Evolutionary conservation across 257 asterid species (phyloP), one percentile per base, ranked within the genome.

Genomic region (Solanum commersonii): DNA sequence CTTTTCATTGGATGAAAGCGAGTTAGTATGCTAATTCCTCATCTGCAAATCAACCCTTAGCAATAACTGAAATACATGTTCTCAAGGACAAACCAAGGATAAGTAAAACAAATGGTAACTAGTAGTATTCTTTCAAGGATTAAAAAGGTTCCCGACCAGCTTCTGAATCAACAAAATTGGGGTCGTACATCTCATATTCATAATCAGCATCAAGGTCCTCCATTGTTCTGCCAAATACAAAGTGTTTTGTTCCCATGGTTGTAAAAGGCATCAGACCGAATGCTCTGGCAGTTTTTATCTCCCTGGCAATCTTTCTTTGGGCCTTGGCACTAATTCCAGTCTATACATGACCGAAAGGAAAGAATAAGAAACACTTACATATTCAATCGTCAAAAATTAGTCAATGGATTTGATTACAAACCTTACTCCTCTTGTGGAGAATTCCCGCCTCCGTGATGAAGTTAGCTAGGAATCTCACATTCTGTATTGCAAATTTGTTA

Each of bases 261-360:
- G 99, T 96, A 94, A 97, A 97, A 4, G 99, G 99, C 97, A 97
- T 90, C 79, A 97, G 93, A 78, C 99, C 98, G 71, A 97, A 97
- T 60, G 98, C 96, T 35, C 99, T 93, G 42, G 99, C 99, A 79
- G 99, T 96, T 93, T 96, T 95, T 92, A 96, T 96, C 92, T 94
- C 99, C 49, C 93, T 88, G 52, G 94, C 93, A 12, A 92, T 79
- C 88, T 91, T 92, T 87, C 93, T 90, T 87, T 92, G 94, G 10
- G 94, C 94, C 91, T 91, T 92, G 83, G 94, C 94, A 71, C 94
- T 91, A 59, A 92, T 92, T 84, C 85, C 86, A 81, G 94, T 91
- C 94, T 91, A 56, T 37, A 34, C 31, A 73, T 49, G 70, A 44
- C 77, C 33, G 16, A 25, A 46, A 71, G 70, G 49, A 34, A 14